Conservation (phyloP, 2,329 filamentous ascomycete species). For the Phialocephala subalpina region DNA sequence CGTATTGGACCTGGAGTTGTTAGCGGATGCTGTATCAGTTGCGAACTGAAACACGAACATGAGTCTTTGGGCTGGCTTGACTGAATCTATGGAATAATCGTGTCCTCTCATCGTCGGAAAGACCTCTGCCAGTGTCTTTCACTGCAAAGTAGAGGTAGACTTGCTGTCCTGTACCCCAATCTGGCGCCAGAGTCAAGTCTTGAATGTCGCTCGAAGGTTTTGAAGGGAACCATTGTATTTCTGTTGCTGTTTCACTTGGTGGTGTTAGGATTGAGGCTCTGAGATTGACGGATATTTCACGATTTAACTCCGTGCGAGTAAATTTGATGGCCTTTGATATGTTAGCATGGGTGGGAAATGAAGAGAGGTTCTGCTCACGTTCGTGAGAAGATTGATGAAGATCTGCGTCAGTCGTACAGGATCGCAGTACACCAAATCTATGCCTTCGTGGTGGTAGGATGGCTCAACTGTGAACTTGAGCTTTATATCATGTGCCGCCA, state of each 20-base stretch:
- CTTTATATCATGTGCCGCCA: slow-evolving; percentile 73
- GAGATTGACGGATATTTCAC: slow-evolving; percentile 60
- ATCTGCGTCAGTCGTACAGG: slow-evolving; percentile 78
- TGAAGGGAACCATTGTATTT: slow-evolving; percentile 45
- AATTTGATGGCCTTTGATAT: slow-evolving; percentile 63
- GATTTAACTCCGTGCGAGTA: slow-evolving; percentile 64
- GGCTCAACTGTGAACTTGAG: slow-evolving; percentile 73
- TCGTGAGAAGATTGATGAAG: slow-evolving; percentile 78
- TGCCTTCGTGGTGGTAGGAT: slow-evolving; percentile 66
- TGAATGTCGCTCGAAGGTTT: slow-evolving; percentile 33
- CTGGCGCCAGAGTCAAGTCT: slow-evolving; percentile 31
- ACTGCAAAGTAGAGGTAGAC: slow-evolving; percentile 60
- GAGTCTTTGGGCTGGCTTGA: slow-evolving; percentile 60
- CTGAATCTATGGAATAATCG: slow-evolving; percentile 73
- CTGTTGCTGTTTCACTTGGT: slow-evolving; percentile 32
- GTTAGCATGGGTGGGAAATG: not conserved
- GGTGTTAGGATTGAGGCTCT: slow-evolving; percentile 46
- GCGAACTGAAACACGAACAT: slow-evolving; percentile 42
- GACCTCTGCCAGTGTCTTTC: slow-evolving; percentile 70
- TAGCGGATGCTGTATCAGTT: not conserved
- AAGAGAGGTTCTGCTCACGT: slow-evolving; percentile 40
- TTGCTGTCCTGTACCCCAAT: slow-evolving; percentile 46
- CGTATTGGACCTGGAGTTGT: slow-evolving; percentile 59
- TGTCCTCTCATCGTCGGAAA: slow-evolving; percentile 68
- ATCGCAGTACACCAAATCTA: slow-evolving; percentile 78